phyloP scores from a whole-genome alignment of 2,329 filamentous ascomycete genomes.

The Eurotiales sp. region DNA sequence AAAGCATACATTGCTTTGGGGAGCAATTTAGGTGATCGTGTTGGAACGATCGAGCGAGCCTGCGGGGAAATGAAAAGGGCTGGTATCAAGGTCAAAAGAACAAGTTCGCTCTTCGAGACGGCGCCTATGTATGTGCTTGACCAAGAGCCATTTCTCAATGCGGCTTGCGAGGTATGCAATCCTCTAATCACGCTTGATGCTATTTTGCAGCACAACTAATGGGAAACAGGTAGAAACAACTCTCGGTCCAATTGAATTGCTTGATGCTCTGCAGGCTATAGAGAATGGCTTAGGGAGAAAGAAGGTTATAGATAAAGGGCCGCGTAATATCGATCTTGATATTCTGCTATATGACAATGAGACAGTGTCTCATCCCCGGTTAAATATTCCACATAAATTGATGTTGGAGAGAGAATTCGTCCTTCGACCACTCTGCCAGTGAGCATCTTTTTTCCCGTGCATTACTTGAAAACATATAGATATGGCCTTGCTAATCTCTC shows the following conservation, averaged over 20 bases:
- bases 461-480: background rate
- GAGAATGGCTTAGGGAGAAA: constrained; percentile 74
- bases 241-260: constrained; percentile 67
- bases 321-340: constrained; percentile 90
- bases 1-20: constrained; percentile 80
- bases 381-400: constrained; percentile 78
- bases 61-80: constrained; percentile 71
- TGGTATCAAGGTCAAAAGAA: constrained; percentile 70
- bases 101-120: constrained; percentile 90
- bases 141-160: constrained; percentile 86
- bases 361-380: constrained; percentile 62
- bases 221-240: constrained; percentile 69
- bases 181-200: constrained; percentile 6
- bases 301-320: constrained; percentile 88
- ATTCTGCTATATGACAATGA: constrained; percentile 77
- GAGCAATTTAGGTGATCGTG: constrained; percentile 84
- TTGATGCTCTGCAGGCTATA: constrained; percentile 79
- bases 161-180: constrained; percentile 75
- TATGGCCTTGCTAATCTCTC: constrained; percentile 12
- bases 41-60: constrained; percentile 79
- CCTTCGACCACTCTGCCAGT: constrained; percentile 69
- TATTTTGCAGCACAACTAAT: background rate
- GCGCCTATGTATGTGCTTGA: constrained; percentile 94
- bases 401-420: constrained; percentile 95
- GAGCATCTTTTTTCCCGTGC: constrained; percentile 15